Percentiles rank a stretch among this genome's conserved stretches.
Evolutionary conservation across 495 filamentous ascomycete genomes (phyloP).

Genomic region (Hypoxylon trugodes): DNA sequence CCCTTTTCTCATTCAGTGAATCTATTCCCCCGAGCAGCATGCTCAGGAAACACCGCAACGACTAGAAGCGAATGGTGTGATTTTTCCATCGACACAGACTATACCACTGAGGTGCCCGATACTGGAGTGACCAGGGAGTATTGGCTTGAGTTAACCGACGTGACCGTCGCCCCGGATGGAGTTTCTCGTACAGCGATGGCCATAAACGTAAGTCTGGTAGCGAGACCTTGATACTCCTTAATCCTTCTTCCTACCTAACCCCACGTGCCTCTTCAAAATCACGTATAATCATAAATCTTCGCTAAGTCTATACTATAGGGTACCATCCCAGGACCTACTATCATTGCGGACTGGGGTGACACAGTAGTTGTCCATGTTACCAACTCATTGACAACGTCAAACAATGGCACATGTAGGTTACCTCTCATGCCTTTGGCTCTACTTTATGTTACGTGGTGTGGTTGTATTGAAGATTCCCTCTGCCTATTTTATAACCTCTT

Average conservation of each 20-base stretch:
- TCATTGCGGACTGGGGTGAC: slow-evolving; percentile 57
- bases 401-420: slow-evolving; percentile 33
- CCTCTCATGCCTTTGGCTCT: no score
- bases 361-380: slow-evolving; percentile 46
- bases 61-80: slow-evolving; percentile 47
- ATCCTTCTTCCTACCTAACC: neutral
- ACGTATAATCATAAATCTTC: neutral
- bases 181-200: slow-evolving; percentile 49
- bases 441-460: neutral
- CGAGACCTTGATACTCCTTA: neutral
- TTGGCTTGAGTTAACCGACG: slow-evolving; percentile 54
- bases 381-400: slow-evolving; percentile 30
- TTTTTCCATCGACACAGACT: slow-evolving; percentile 65
- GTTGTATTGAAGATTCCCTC: neutral
- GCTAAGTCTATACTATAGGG: slow-evolving; percentile 31
- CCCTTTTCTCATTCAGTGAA: slow-evolving; percentile 29
- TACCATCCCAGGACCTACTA: slow-evolving; percentile 53
- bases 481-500: no score
- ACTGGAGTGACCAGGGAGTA: slow-evolving; percentile 58
- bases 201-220: slow-evolving; percentile 49
- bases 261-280: neutral
- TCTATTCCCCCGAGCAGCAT: slow-evolving; percentile 41
- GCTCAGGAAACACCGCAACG: slow-evolving; percentile 52
- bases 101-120: slow-evolving; percentile 55
- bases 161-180: slow-evolving; percentile 60